Base-by-base conservation (phyloP, 768 basidiomycete genomes). In the Lactarius tabidus region DNA sequence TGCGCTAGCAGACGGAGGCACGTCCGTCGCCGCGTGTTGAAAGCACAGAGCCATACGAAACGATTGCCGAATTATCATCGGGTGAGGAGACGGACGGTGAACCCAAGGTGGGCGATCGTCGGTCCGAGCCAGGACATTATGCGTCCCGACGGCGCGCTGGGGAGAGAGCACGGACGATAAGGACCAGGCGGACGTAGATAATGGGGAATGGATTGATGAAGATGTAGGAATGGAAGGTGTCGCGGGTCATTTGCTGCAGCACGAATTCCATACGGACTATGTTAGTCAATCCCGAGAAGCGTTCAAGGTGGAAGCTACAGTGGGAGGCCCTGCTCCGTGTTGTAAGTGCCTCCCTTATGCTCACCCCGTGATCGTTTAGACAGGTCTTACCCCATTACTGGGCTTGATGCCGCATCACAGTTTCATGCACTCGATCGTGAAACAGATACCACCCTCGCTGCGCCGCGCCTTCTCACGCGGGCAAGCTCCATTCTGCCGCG, bases 41-140 rank as follows among this genome's bases (percentile, higher is more conserved):
- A 70, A 91, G 89, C 69, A 93, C 90, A 0, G 89, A 91, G 70
- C 90, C 90, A 8, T 77, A 89, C 48, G 90, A 92, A 68, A 91
- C 90, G 12, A 90, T 86, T 67, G 89, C 89, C 0, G 90, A 91
- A 76, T 81, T 84, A 52, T 87, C 86, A 14, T 86, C 84, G 20
- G 89, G 89, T 1, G 90, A 92, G 72, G 89, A 90, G 74, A 91
- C 88, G 1, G 89, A 89, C 1, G 90, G 89, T 0, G 90, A 90
- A 71, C 83, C 77, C 8, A 73, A 71, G 20, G 71, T 70, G 35
- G 72, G 69, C 29, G 71, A 71, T 33, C 69, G 62, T n/a, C 71
- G 60, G 43, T 60, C 60, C 52, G 69, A 39, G 20, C 78, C 28
- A 68, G 68, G 15, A 62, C 54, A n/a, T 20, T 60, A 54, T 35